Evolutionary conservation across 2,329 filamentous ascomycete species (phyloP), one percentile per base, ranked within the genome.

Genomic region (Penicillium sp.): DNA sequence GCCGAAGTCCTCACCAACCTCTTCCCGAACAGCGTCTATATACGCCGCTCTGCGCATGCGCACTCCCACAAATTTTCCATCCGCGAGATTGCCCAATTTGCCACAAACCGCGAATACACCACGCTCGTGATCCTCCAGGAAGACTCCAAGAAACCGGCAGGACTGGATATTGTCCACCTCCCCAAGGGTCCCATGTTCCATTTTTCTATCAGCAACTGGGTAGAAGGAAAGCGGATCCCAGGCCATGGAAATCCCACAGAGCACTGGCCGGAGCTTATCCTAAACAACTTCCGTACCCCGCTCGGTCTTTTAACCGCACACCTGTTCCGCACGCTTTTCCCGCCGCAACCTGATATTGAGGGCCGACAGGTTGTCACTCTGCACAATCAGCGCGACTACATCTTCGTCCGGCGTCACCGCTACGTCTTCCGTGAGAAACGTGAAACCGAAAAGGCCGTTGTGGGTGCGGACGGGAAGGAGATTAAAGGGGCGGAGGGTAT

Each of bases 211-310:
- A 90, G 89, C 66, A 96, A 95, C 73, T 99, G 93, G 90, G 84
- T 96, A 41, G 91, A 96, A 70, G 92, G 92, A 55, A 91, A 90
- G 74, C 91, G 91, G 67, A 84, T 99, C 15, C 92, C 93, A 0
- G 93, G 94, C 1, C 94, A 99, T 75, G 95, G 88, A 79, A 94
- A 93, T 68, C 87, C 93, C 0, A 97, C 94, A 1, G 90, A 91
- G 53, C 93, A 97, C 79, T 92, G 92, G 73, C 93, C 93, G 1
- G 94, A 97, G 78, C 83, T 97, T 30, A 85, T 96, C 41, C 84
- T 97, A 56, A 98, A 98, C 79, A 94, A 95, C 75, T 99, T 99
- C 83, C 90, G 91, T 71, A 99, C 95, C 0, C 92, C 94, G 0
- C 84, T 99, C 1, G 95, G 95, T 79, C 83, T 97, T 9, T 82